These are phyloP conservation scores for Teunomyces lycoperdinae DNA, from an alignment of 805 yeast genomes.

Conservation along the genomic window DNA sequence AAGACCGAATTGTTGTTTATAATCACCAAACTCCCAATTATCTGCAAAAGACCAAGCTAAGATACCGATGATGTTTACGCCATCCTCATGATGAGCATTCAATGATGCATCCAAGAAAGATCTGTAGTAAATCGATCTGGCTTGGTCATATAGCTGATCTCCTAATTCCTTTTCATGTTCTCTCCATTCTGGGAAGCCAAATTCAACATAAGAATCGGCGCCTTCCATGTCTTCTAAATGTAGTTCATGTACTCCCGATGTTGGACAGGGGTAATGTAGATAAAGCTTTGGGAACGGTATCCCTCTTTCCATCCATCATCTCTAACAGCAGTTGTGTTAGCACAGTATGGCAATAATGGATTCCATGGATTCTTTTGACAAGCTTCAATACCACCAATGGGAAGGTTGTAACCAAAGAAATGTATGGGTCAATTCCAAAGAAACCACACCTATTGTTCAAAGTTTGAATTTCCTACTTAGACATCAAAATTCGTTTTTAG, in stretches of 20 bases:
- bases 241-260: conserved; percentile 24
- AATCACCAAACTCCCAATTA: conserved; percentile 32
- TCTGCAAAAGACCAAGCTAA: conserved; percentile 34
- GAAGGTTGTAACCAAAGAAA: conserved; percentile 18
- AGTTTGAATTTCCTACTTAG: conserved; percentile 20
- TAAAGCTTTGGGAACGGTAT: conserved; percentile 18
- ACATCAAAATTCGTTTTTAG: conserved; percentile 12
- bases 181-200: conserved; percentile 31
- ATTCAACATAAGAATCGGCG: conserved; percentile 30
- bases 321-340: conserved; percentile 10
- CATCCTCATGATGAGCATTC: conserved; percentile 20
- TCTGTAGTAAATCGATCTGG: conserved; percentile 26
- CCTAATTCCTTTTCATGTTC: conserved; percentile 22
- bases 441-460: conserved; percentile 25
- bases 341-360: conserved; percentile 25
- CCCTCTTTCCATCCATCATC: conserved; percentile 20
- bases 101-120: conserved; percentile 24
- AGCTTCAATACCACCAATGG: conserved; percentile 20
- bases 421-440: conserved; percentile 32
- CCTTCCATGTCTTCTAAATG: conserved; percentile 19
- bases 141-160: conserved; percentile 26
- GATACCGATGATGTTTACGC: conserved; percentile 26
- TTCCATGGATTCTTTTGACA: conserved; percentile 19
- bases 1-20: conserved; percentile 18
- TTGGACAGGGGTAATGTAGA: conserved; percentile 21